Evolutionary conservation across 768 basidiomycete species (phyloP), one percentile per base, ranked within the genome.

Genomic region (Chlorophyllum brunneum): DNA sequence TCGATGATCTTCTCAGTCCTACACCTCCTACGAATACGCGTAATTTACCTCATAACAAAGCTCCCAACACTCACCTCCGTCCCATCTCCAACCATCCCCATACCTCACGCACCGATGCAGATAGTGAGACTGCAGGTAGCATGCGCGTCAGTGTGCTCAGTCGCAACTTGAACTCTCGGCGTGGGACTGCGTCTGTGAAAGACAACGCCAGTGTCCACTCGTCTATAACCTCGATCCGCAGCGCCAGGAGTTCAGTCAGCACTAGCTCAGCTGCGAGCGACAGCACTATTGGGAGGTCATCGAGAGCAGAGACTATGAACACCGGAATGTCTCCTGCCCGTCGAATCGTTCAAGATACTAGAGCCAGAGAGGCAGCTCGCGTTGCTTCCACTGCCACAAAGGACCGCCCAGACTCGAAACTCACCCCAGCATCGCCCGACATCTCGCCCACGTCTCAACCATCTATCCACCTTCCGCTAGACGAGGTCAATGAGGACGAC

Each of bases 341-440:
- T 56, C 59, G 51, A 56, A 56, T 69, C 23, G 63, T 58, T 16
- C 49, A 65, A 6, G 61, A 65, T 36, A 60, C 63, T 7, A 55
- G 63, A 26, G 63, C 56, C 26, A 58, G 55, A 40, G 60, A 54
- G 30, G 46, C 20, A 30, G 60, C 51, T 15, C 59, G 58, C 42
- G 46, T n/a, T n/a, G n/a, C n/a, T n/a, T n/a, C 46, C 27, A 27
- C 22, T 26, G 27, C 20, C n/a, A 58, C 60, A n/a, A 71, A 72
- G 54, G 69, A 72, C 27, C 65, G 82, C 15, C 87, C 87, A 2
- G 88, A 90, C 57, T 88, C 86, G 4, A 88, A 89, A 60, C 71
- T 88, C 7, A 85, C 84, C 2, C 85, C 85, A 16, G 4, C 36
- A 8, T 48, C 66, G 20, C 50, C 63, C 9, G 57, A 49, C 44